Evolutionary conservation across 441 rosid species (phyloP), one percentile per base, ranked within the genome.

Genomic region (Eugenia klotzschiana): DNA sequence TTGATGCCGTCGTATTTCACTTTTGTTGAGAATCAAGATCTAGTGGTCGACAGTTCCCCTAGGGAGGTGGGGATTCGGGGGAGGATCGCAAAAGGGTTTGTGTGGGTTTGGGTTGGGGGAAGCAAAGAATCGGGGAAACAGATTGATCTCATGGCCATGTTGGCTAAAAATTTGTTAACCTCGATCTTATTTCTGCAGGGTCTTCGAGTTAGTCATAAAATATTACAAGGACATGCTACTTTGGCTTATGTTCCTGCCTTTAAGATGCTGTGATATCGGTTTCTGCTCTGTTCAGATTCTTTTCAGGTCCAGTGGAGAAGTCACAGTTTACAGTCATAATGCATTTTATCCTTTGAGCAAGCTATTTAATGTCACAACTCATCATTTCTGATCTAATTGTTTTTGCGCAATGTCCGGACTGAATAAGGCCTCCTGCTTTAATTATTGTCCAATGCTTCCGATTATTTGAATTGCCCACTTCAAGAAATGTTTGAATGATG

Each of bases 171-270:
- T 69, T 37, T 33, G 25, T 69, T 69, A 33, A 69, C 7, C n/a
- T 69, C 7, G 1, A 82, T 83, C 40, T 86, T 82, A 74, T 77
- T 87, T 87, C 86, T 87, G 52, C 90, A 95, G 98, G 92, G 95
- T 43, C 82, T 90, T 90, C 87, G 87, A 82, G 87, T 85, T 81
- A 87, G 89, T 87, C 86, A 86, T 26, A 80, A 79, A 53, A 88
- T 84, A 41, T 89, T 88, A 23, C 79, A 69, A 51, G 81, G 85
- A 69, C 79, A 82, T 84, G 84, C 80, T 73, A 79, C 90, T 51
- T 87, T 58, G 11, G 82, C 85, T 85, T 88, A 86, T 58, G 69
- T 86, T 69, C 79, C 81, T 22, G 79, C 58, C 79, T 69, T 16
- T 85, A 84, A 72, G 60, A 58, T 81, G 80, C 84, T 26, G 79